phyloP scores from a whole-genome alignment of 192 early-diverging fungal species.

The Radiomyces spectabilis region DNA sequence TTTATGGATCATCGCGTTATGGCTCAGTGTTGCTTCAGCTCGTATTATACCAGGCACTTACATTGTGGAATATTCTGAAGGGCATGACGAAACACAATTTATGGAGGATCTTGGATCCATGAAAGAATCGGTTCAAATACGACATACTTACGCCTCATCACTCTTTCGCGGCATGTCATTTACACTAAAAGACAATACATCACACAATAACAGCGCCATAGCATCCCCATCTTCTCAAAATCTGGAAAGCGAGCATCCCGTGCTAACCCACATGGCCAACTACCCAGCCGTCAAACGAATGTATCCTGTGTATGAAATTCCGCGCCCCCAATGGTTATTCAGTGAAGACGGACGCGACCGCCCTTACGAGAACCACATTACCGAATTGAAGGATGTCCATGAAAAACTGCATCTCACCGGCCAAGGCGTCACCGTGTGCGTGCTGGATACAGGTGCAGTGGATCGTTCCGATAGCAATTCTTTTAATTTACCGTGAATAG shows the following conservation, averaged over 20 bases:
- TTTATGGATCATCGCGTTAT: not conserved
- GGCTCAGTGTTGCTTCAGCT: not conserved
- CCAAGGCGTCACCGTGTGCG: constrained; percentile 52
- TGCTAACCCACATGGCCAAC: not conserved
- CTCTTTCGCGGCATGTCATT: constrained; percentile 1
- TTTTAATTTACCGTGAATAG: not conserved
- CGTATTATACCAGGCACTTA: constrained; percentile 7
- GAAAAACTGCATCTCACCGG: constrained; percentile 44
- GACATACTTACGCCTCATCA: not conserved
- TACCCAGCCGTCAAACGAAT: constrained; percentile 10
- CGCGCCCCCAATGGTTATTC: constrained; percentile 3
- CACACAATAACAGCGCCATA: not conserved
- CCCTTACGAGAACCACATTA: constrained; percentile 21
- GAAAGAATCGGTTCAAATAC: not conserved
- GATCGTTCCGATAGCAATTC: not conserved
- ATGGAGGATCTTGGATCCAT: not conserved
- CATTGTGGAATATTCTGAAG: constrained; percentile 11
- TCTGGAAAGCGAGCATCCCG: not conserved
- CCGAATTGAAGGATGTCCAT: constrained; percentile 42
- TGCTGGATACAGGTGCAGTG: constrained; percentile 63
- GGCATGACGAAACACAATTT: not conserved
- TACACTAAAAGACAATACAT: not conserved
- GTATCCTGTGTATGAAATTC: constrained; percentile 15
- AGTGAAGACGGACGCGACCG: not conserved
- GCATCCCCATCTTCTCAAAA: not conserved